Base-by-base conservation (phyloP, 257 asterid genomes). In the Linaria vulgaris region DNA sequence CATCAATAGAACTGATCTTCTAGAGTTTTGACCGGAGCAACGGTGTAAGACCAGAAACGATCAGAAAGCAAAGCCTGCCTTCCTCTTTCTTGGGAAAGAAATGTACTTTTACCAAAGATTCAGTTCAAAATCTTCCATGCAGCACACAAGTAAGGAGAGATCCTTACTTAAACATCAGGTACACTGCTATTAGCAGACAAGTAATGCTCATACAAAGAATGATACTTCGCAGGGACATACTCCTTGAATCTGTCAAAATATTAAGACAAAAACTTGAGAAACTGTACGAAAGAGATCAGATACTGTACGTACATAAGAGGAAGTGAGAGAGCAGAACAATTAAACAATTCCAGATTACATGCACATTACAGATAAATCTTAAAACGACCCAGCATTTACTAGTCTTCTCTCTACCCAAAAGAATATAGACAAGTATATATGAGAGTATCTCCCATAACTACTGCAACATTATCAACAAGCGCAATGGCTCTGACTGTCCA, bases 171-270 rank as follows among this genome's bases (percentile, higher is more conserved):
- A 66, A 72, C 50, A 23, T 65, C 76, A 67, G 73, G 74, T 24
- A 80, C 74, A 48, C 67, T 76, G 51, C 68, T 64, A 68, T 69
- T 75, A 62, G 63, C 46, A 63, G 73, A 30, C 66, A 89, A 62
- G 74, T 73, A 76, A 43, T 75, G 86, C 59, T 94, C 97, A 23
- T 94, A 94, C 45, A 87, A 38, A 68, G 90, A 64, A 27, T 52
- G 91, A 64, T 80, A 94, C 74, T 84, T 94, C 6, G 69, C 82
- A 5, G 99, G 99, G 68, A 94, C 72, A 43, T 77, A 90, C 24
- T 81, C 82, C 83, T 85, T 90, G 91, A 94, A 94, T 73, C 99
- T 94, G 92, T 74, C 69, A 59, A 73, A 56, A 59, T n/a, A 70
- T 46, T 53, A 20, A 68, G 58, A 64, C 66, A 70, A 49, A 60